A percentile compares a stretch with the other conserved stretches of the same genome.
Conservation (phyloP, 768 basidiomycete genomes). For the Tulasnella sp. region DNA sequence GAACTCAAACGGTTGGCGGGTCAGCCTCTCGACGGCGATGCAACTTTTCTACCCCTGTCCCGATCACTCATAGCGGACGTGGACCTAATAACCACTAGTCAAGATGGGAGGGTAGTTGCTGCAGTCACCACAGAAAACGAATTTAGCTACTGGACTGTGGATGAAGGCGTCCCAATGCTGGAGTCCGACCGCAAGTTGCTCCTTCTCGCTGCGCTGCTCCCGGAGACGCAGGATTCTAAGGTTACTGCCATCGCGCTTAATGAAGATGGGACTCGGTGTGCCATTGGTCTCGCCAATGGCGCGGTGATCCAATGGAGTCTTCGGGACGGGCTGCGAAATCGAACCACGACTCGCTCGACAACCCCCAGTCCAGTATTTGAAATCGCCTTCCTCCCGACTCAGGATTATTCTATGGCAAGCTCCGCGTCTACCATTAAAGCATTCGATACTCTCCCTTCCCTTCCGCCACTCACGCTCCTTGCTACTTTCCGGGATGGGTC, state of each 20-base stretch:
- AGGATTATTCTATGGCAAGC: neutral
- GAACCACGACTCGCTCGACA: neutral
- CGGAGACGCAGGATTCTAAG: neutral
- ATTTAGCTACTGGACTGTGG: conserved; percentile 51
- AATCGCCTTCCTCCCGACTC: neutral
- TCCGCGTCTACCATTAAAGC: neutral
- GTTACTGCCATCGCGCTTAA: conserved; percentile 50
- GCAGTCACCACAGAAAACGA: conserved; percentile 72
- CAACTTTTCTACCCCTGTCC: conserved; percentile 60
- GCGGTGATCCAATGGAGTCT: conserved; percentile 52
- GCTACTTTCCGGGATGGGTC: conserved; percentile 24
- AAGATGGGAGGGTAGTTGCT: conserved; percentile 49
- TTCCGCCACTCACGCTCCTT: conserved; percentile 39
- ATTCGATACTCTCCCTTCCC: neutral
- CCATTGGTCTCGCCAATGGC: conserved; percentile 60
- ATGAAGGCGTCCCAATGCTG: neutral
- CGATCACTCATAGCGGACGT: conserved; percentile 73
- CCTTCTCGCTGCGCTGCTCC: neutral
- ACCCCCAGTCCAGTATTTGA: neutral
- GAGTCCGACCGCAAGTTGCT: neutral
- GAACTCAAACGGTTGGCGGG: conserved; percentile 28
- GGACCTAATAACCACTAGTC: conserved; percentile 62
- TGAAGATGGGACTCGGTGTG: conserved; percentile 46
- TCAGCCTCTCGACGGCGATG: conserved; percentile 21
- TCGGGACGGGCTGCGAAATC: conserved; percentile 12